Base-by-base conservation (phyloP, 768 basidiomycete genomes). In the Suillus sp. region DNA sequence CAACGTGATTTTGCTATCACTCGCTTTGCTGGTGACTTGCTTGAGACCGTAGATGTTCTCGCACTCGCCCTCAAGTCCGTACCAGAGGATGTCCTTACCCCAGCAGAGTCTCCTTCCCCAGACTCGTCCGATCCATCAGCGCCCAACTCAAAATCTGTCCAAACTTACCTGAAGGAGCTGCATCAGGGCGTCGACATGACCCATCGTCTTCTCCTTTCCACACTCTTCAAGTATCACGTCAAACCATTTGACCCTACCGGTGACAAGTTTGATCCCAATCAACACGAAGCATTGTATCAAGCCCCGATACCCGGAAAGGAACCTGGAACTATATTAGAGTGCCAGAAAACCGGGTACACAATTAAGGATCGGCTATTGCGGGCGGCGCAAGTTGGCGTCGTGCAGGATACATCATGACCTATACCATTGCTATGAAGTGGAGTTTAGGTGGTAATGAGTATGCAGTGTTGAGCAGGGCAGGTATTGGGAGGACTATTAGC, bases 321-420 rank as follows among this genome's bases (percentile, higher is more conserved):
- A 74, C 87, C 94, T 1, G 96, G 96, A 16, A 90, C 91, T 2
- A 90, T 99, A 38, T 83, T 97, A 53, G 92, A 96, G 73, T 93
- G 91, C 73, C 91, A 92, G 75, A 95, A 96, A 80, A 81, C 82
- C 61, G 96, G 95, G 4, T 99, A 93, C 80, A 93, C 83, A 79
- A 95, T 99, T 79, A 97, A 96, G 79, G 93, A 94, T 68, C 86
- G 97, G 65, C 86, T 96, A 62, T 77, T 99, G 74, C 85, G 97
- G 62, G 94, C 97, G 4, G 95, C 97, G 25, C 95, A 98, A 80
- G 97, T 99, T 62, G 97, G 96, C 62, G 96, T 98, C 32, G 95
- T 89, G 20, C 91, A 94, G 77, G 89, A 91, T 64, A 74, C 75
- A 8, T 70, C 74, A 67, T 81, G 72, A 80, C 57, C 34, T 59